Evolutionary conservation across 1,284 basidiomycete species (phyloP), one percentile per base, ranked within the genome.

Genomic region (Irpex rosettiformis): DNA sequence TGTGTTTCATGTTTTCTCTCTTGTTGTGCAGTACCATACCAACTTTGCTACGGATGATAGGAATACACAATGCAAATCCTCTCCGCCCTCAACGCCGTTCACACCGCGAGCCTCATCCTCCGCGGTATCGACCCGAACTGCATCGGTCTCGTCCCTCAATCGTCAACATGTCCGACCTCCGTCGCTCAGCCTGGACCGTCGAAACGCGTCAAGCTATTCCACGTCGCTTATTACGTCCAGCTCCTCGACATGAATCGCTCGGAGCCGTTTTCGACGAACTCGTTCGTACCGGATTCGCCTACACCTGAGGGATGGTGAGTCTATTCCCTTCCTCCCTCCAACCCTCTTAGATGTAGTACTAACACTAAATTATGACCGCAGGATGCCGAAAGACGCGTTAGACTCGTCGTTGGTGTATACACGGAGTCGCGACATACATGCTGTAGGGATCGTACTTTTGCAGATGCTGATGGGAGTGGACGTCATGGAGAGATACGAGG

Each of bases 391-490:
- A 62, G 90, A 91, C 56, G 82, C 83, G 40, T 78, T 85, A 30
- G 89, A 91, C 54, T 88, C 86, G 0, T 80, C 86, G 0, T 69
- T 92, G 40, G 71, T 83, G 4, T 91, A 93, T 66, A 88, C 88
- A 3, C 82, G 79, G 33, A 75, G 80, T 37, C 80, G 90, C 24
- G 91, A 93, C 65, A 84, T 93, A 16, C 89, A 91, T 67, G 77
- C 80, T n/a, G 81, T 84, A 0, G 91, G 89, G 0, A 80, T 92
- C 43, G 77, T 91, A 3, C 73, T 91, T 33, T 64, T 92, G 53
- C 89, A 91, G 70, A 92, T 93, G 90, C 70, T 92, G 10, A 69
- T 88, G 24, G 89, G 91, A 0, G 72, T 85, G 57, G 80, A 87
- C 63, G 86, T 91, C 4, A 79, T 81, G 56, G 76, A 83, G 2